Conservation (phyloP, 805 yeast genomes). For the Kregervanrija pseudodelftensis region DNA sequence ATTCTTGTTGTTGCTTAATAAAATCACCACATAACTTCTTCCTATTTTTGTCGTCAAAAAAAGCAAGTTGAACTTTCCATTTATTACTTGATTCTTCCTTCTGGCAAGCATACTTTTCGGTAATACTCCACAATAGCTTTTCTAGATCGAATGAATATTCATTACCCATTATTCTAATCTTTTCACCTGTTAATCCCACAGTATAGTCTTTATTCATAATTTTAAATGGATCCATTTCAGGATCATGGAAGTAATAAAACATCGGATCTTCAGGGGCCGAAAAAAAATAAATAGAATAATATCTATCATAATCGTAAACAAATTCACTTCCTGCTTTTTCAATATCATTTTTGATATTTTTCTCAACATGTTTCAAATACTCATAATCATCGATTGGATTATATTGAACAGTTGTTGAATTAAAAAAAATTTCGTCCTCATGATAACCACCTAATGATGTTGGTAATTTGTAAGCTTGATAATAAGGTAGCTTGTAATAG, state of each 20-base stretch:
- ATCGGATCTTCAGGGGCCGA: conserved; percentile 13
- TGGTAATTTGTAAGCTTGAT: conserved; percentile 39
- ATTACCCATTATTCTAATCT: conserved; percentile 17
- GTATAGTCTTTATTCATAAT: conserved; percentile 10
- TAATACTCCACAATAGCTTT: conserved; percentile 15
- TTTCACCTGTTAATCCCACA: conserved; percentile 6
- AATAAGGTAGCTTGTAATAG: conserved; percentile 38
- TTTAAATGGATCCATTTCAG: conserved; percentile 41
- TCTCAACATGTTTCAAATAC: conserved; percentile 6
- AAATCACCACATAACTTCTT: conserved; percentile 7
- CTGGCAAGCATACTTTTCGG: conserved; percentile 14
- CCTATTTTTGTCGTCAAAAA: conserved; percentile 8
- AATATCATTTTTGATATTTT: neutral
- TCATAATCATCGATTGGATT: conserved; percentile 18
- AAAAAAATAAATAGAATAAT: conserved; percentile 11
- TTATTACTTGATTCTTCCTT: neutral
- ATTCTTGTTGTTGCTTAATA: conserved; percentile 8
- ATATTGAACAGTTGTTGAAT: conserved; percentile 14
- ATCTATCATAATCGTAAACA: conserved; percentile 11
- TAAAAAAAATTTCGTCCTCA: conserved; percentile 11
- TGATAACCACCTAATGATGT: conserved; percentile 10
- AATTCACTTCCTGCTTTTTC: conserved; percentile 2
- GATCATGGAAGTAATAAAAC: conserved; percentile 37
- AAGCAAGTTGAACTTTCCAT: conserved; percentile 1
- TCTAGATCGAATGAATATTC: conserved; percentile 18